These are phyloP conservation scores for Lactarius deliciosus DNA, from an alignment of 768 basidiomycete species.

Conservation along the genomic window DNA sequence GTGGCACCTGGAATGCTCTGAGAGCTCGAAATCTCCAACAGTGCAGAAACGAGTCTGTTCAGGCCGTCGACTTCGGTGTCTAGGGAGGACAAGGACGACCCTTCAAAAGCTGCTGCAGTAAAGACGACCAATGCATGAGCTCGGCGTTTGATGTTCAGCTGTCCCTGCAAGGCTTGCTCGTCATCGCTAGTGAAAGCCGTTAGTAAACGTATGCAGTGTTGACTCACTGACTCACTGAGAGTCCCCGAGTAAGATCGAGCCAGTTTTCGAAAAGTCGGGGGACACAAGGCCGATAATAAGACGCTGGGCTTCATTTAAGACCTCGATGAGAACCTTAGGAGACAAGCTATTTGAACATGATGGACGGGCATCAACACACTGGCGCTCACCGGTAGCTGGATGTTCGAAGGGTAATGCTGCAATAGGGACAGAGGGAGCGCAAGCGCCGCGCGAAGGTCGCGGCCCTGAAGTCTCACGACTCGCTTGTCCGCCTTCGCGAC, in stretches of 20 bases:
- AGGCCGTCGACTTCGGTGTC: constrained; percentile 32
- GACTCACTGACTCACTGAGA: constrained; percentile 46
- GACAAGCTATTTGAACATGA: constrained; percentile 1
- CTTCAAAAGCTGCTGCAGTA: constrained; percentile 52
- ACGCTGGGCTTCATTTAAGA: constrained; percentile 64
- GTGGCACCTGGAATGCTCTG: constrained; percentile 34
- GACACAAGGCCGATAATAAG: constrained; percentile 47
- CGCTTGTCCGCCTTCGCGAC: constrained; percentile 75
- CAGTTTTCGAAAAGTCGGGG: constrained; percentile 36
- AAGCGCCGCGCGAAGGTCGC: constrained; percentile 60
- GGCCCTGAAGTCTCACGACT: constrained; percentile 57
- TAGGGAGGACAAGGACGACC: constrained; percentile 30
- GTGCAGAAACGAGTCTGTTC: constrained; percentile 46
- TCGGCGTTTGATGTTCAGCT: constrained; percentile 52
- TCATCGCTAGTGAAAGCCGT: constrained; percentile 48
- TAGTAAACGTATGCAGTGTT: constrained; percentile 1
- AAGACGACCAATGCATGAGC: constrained; percentile 69
- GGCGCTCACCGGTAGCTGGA: constrained; percentile 54
- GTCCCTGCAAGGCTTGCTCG: constrained; percentile 49
- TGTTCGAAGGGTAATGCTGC: constrained; percentile 48
- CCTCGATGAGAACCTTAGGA: constrained; percentile 57
- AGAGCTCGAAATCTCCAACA: constrained; percentile 49
- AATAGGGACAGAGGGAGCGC: constrained; percentile 66
- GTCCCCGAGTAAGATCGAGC: constrained; percentile 55
- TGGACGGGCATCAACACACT: not conserved